A percentile compares a stretch with the other conserved stretches of the same genome.
phyloP scores from a whole-genome alignment of 305 asterid genomes.

The Stenogyne calaminthoides region DNA sequence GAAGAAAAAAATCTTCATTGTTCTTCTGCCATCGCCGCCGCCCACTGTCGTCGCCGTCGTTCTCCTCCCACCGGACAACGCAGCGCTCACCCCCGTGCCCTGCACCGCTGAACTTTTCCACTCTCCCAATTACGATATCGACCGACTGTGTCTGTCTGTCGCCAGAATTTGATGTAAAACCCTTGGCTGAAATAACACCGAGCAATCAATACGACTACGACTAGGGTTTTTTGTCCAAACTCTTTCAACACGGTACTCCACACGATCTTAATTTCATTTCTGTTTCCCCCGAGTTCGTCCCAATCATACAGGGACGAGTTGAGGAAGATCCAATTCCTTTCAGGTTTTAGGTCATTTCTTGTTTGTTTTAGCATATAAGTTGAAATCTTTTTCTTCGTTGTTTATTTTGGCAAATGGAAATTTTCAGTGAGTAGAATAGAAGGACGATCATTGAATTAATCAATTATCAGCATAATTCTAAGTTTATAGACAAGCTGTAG shows the following conservation, averaged over 20 bases:
- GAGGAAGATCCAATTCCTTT: slow-evolving; percentile 5
- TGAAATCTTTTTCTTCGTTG: slow-evolving; percentile 7
- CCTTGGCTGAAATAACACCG: background rate
- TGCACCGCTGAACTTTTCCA: too few relatives aligned
- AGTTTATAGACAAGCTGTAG: background rate
- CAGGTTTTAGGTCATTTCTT: background rate
- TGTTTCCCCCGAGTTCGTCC: background rate
- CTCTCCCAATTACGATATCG: background rate
- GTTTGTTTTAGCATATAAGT: background rate
- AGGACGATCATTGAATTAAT: background rate
- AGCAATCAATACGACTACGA: background rate
- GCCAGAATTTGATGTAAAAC: slow-evolving; percentile 12
- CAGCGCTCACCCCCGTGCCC: too few relatives aligned
- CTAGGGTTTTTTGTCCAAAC: background rate
- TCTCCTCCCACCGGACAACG: too few relatives aligned
- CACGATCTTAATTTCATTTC: background rate
- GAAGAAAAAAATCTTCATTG: too few relatives aligned
- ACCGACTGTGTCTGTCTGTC: slow-evolving; percentile 16
- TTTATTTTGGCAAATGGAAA: slow-evolving; percentile 8
- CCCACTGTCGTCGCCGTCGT: too few relatives aligned
- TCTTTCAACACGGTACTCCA: background rate
- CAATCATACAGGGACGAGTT: background rate
- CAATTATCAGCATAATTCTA: background rate
- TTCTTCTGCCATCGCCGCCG: too few relatives aligned
- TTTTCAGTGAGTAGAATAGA: background rate